These are phyloP conservation scores for Phallus indusiatus DNA, from an alignment of 768 basidiomycete species.

Conservation along the genomic window DNA sequence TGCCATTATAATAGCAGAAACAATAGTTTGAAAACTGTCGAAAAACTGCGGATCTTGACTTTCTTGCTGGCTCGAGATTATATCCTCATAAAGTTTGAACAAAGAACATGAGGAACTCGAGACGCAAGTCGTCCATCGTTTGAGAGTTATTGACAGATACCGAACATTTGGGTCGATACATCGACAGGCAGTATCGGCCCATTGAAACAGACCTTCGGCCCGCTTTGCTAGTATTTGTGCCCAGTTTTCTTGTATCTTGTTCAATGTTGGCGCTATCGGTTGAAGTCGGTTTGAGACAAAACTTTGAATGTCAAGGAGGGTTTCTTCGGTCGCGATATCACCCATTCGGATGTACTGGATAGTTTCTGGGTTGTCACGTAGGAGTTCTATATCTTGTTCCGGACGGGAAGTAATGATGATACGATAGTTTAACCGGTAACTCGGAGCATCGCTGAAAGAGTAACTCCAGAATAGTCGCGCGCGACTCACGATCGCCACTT, in stretches of 20 bases:
- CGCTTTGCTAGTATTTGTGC: neutral
- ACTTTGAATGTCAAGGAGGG: neutral
- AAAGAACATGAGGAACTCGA: too few relatives aligned
- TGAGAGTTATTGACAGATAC: too few relatives aligned
- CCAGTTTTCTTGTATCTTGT: too few relatives aligned
- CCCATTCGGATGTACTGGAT: neutral
- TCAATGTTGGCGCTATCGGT: neutral
- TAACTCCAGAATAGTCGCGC: constrained; percentile 15
- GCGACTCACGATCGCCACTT: constrained; percentile 11
- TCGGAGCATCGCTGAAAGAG: constrained; percentile 9
- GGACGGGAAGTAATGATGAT: constrained; percentile 21
- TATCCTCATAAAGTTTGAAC: constrained; percentile 13
- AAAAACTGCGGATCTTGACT: constrained; percentile 5
- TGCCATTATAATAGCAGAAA: constrained; percentile 19
- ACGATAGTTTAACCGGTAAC: constrained; percentile 18
- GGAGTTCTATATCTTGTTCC: constrained; percentile 14
- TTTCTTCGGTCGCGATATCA: neutral
- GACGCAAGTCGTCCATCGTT: too few relatives aligned
- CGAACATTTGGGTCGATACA: constrained; percentile 11
- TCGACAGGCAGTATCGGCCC: constrained; percentile 20
- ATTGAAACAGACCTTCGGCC: constrained; percentile 18
- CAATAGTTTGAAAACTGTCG: constrained; percentile 10
- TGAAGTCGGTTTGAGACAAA: neutral
- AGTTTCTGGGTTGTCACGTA: neutral
- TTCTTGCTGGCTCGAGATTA: constrained; percentile 16